These are phyloP conservation scores for Eucalyptus paniculata DNA, from an alignment of 345 rosid genomes.

Conservation along the genomic window DNA sequence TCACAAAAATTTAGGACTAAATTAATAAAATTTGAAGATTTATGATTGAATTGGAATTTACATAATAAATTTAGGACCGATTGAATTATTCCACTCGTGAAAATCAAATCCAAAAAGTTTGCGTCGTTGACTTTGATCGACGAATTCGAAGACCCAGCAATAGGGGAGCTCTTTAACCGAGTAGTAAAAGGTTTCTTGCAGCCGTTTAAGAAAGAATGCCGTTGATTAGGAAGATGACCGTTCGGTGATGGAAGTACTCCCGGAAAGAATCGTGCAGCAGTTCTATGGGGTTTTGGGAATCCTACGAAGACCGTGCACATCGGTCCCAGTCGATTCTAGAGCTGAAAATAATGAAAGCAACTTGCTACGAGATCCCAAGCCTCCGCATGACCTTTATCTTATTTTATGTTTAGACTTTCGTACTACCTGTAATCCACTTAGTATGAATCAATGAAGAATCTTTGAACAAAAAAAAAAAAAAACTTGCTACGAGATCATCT, in stretches of 20 bases:
- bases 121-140: not conserved
- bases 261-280: not conserved
- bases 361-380: not conserved
- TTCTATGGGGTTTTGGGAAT: not conserved
- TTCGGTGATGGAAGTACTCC: not conserved
- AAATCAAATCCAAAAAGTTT: not conserved
- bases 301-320: not conserved
- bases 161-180: not conserved
- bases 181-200: not conserved
- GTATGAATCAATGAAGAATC: too few species aligned
- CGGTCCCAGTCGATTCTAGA: not conserved
- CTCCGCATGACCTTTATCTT: too few species aligned
- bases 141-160: not conserved
- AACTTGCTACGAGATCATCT: not conserved
- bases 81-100: not conserved
- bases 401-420: too few species aligned
- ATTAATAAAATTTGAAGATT: not conserved
- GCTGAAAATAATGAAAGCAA: not conserved
- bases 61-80: rapidly evolving
- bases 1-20: rapidly evolving
- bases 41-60: not conserved
- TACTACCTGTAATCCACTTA: too few species aligned
- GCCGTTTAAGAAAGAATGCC: not conserved
- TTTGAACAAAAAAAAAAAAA: too few species aligned
- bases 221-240: not conserved